Base-by-base conservation (phyloP, 352 stramenopile genomes). In the Sclerospora graminicola region DNA sequence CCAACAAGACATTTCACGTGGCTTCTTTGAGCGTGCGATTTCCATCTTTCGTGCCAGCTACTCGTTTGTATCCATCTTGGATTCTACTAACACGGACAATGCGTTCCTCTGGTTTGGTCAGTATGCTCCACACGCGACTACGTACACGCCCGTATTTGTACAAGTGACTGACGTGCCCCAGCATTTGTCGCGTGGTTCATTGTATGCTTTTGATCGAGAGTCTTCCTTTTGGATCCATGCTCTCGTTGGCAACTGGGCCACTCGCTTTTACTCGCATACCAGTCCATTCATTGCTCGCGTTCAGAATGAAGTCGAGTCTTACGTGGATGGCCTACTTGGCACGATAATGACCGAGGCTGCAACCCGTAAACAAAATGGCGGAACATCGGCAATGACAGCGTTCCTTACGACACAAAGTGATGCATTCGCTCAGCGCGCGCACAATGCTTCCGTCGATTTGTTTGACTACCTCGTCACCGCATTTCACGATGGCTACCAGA, bases 1-100 rank as follows among this genome's bases (percentile, higher is more conserved):
- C 0, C 33, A 58, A 11, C 46, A 63, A 0, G 78, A 92, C 37
- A 57, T 87, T 26, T 39, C 36, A 0, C 35, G 48, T 6, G 84
- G 85, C 8, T 63, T 84, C 41, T 94, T 94, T 47, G 88, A 97
- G 52, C 82, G 92, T 16, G 69, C 85, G 1, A 97, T 98, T 57
- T 97, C 88, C 2, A 84, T 98, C 24, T 97, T 95, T 60, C 83
- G 89, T 15, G 85, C 89, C 8, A 88, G 69, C 19, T 96, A 98
- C 73, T 88, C 75, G 36, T 89, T 88, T 45, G 71, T 92, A 15
- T 80, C 77, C 4, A 64, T 89, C 19, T 34, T 82, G 29, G 63
- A 92, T 42, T 54, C 66, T 0, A 34, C 55, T 19, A 80, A 87
- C 35, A 15, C 58, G 5, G 71, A 88, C 61, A 68, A 80, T 16